A percentile compares a stretch with the other conserved stretches of the same genome.
Evolutionary conservation across 805 yeast genomes (phyloP).

Genomic region (Torulaspora franciscae): DNA sequence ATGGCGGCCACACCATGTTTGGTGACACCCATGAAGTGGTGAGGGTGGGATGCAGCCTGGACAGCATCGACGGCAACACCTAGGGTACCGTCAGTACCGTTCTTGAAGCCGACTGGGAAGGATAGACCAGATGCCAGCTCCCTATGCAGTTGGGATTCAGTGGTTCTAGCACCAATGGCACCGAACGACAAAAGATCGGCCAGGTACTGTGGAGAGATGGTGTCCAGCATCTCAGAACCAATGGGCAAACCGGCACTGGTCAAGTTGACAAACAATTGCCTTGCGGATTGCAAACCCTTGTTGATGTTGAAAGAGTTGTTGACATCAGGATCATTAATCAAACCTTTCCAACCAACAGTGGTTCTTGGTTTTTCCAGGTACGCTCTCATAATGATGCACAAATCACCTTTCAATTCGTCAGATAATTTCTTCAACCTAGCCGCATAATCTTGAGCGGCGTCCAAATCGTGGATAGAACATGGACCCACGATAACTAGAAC

Average conservation of each 20-base stretch:
- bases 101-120: slow-evolving; percentile 98
- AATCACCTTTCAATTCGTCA: slow-evolving; percentile 67
- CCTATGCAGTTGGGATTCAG: slow-evolving; percentile 96
- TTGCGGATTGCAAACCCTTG: slow-evolving; percentile 84
- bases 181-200: slow-evolving; percentile 89
- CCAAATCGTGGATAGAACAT: slow-evolving; percentile 91
- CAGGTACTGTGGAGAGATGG: slow-evolving; percentile 93
- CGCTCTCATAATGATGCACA: slow-evolving; percentile 91
- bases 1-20: slow-evolving; percentile 96
- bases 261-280: slow-evolving; percentile 77
- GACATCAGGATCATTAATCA: slow-evolving; percentile 94
- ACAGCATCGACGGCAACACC: slow-evolving; percentile 93
- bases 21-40: slow-evolving; percentile 95
- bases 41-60: slow-evolving; percentile 84
- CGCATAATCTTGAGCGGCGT: slow-evolving; percentile 86
- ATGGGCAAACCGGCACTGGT: slow-evolving; percentile 81
- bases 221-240: slow-evolving; percentile 97
- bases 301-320: slow-evolving; percentile 90
- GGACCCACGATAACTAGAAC: slow-evolving; percentile 90
- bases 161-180: slow-evolving; percentile 98
- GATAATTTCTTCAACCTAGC: slow-evolving; percentile 58
- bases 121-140: slow-evolving; percentile 95
- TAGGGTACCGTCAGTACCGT: slow-evolving; percentile 94
- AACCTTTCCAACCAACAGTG: slow-evolving; percentile 98
- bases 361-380: slow-evolving; percentile 98